These are phyloP conservation scores for Aspergillus ochraceoroseus DNA, from an alignment of 2,329 filamentous ascomycete species.

Conservation along the genomic window DNA sequence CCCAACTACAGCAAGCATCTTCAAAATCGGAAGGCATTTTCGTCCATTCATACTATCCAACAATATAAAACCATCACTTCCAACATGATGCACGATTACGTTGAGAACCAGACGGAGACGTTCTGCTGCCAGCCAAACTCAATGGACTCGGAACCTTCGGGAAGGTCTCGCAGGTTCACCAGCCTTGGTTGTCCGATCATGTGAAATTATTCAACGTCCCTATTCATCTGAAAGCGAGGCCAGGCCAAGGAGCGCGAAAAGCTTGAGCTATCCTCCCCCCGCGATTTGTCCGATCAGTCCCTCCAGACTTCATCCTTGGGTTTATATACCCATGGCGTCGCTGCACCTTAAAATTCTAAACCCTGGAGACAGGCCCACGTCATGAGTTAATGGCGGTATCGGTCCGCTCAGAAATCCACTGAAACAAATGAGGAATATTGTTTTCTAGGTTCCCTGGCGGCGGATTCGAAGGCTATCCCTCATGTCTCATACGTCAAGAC, in stretches of 20 bases:
- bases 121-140: conserved; percentile 2
- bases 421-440: conserved; percentile 7
- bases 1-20: too few species aligned
- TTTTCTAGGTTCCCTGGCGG: conserved; percentile 9
- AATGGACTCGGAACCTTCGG: conserved; percentile 5
- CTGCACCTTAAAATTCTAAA: conserved; percentile 4
- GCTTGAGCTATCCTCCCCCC: background rate
- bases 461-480: conserved; percentile 9
- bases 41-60: too few species aligned
- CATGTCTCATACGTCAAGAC: conserved; percentile 25
- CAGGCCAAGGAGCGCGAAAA: background rate
- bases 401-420: conserved; percentile 3
- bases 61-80: too few species aligned
- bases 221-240: background rate
- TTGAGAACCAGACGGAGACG: background rate
- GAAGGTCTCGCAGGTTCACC: background rate
- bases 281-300: too few species aligned
- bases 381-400: conserved; percentile 14
- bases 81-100: background rate
- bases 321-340: conserved; percentile 14
- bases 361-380: conserved; percentile 16
- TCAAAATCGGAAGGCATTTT: too few species aligned
- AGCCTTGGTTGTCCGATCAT: background rate
- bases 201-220: background rate
- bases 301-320: background rate